These are phyloP conservation scores for Aspergillus bombycis DNA, from an alignment of 2,329 filamentous ascomycete species.

Conservation along the genomic window DNA sequence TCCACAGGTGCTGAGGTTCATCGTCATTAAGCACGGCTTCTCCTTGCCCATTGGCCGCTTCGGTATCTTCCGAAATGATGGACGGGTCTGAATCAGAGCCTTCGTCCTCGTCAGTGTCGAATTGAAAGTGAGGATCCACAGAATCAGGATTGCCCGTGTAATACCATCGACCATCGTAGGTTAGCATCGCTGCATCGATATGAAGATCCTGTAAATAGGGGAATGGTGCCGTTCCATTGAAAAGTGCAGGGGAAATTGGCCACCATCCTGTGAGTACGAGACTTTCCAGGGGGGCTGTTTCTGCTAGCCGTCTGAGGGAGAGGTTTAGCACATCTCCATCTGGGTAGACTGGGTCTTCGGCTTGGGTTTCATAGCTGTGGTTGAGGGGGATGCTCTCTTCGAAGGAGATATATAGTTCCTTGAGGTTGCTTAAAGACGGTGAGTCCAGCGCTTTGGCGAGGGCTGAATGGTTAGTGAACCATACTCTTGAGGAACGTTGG, in stretches of 20 bases:
- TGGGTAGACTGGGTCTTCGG: not conserved
- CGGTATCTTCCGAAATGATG: no score
- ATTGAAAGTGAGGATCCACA: no score
- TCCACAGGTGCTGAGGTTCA: not conserved
- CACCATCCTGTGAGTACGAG: not conserved
- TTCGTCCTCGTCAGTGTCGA: not conserved
- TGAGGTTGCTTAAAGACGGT: not conserved
- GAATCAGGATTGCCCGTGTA: not conserved
- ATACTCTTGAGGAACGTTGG: no score
- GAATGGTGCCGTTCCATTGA: not conserved
- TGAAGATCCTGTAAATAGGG: not conserved
- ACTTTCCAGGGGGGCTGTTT: not conserved
- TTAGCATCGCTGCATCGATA: not conserved
- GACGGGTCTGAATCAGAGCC: no score
- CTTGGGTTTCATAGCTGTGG: not conserved
- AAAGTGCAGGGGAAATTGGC: not conserved
- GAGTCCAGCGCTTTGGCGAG: not conserved
- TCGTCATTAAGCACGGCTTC: not conserved
- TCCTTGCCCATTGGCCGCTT: no score
- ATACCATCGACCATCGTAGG: constrained; percentile 12
- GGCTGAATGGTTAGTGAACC: not conserved
- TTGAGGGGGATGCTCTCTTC: not conserved
- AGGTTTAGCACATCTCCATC: not conserved
- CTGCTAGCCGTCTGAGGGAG: not conserved
- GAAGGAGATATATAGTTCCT: not conserved